Conservation (phyloP, 108 stramenopile species). For the Skeletonema tropicum region DNA sequence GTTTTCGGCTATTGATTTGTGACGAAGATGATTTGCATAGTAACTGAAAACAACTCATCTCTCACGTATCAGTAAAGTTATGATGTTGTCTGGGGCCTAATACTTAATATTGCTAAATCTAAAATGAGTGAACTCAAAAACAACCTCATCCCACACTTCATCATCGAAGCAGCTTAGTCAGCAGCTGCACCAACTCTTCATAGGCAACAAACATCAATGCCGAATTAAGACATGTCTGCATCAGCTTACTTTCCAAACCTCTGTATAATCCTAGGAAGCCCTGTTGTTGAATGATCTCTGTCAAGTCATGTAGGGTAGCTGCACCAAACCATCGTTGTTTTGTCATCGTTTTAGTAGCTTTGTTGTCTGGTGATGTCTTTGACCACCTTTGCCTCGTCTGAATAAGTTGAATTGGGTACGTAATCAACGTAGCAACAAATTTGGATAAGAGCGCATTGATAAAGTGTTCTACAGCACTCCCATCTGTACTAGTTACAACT, state of each 20-base stretch:
- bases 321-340: neutral
- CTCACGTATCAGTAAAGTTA: neutral
- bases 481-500: neutral
- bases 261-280: slow-evolving; percentile 55
- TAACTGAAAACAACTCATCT: neutral
- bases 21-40: neutral
- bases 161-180: slow-evolving; percentile 5
- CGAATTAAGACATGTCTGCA: slow-evolving; percentile 61
- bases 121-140: neutral
- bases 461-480: slow-evolving; percentile 46
- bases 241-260: slow-evolving; percentile 65
- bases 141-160: neutral
- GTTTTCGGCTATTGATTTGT: neutral
- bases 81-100: neutral
- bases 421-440: slow-evolving; percentile 58
- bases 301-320: slow-evolving; percentile 13
- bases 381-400: slow-evolving; percentile 54
- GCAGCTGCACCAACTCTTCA: slow-evolving; percentile 48
- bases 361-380: neutral
- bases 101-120: neutral
- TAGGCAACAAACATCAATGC: slow-evolving; percentile 62
- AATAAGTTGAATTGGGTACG: slow-evolving; percentile 67
- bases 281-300: slow-evolving; percentile 29
- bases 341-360: neutral
- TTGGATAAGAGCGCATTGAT: slow-evolving; percentile 61